phyloP scores from a whole-genome alignment of 2,329 filamentous ascomycete genomes.

The Cladophialophora immunda region DNA sequence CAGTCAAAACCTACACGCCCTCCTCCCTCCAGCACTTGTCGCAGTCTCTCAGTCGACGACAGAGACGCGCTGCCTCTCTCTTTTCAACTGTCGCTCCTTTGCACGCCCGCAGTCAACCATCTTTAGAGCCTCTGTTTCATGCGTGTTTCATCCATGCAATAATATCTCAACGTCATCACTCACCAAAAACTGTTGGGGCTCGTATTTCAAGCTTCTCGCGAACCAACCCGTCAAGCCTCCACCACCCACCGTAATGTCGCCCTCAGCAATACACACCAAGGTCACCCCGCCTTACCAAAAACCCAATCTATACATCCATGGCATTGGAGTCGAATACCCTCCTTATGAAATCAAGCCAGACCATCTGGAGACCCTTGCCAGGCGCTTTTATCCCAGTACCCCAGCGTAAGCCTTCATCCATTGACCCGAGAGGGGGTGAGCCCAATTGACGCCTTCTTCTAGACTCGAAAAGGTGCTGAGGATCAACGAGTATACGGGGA shows the following conservation, averaged over 20 bases:
- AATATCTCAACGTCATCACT: conserved; percentile 23
- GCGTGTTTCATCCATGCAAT: conserved; percentile 29
- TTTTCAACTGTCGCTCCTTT: conserved; percentile 20
- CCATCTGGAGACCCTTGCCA: conserved; percentile 62
- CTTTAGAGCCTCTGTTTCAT: conserved; percentile 23
- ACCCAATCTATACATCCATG: conserved; percentile 63
- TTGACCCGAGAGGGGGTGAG: not conserved
- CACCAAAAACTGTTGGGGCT: conserved; percentile 27
- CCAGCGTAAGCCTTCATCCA: conserved; percentile 61
- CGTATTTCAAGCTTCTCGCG: conserved; percentile 5
- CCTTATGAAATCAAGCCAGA: conserved; percentile 62
- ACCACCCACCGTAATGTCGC: conserved; percentile 40
- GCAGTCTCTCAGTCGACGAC: not conserved
- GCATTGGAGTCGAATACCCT: conserved; percentile 68
- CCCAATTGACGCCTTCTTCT: conserved; percentile 12
- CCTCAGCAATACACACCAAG: conserved; percentile 38
- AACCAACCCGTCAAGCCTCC: conserved; percentile 8
- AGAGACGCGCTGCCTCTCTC: conserved; percentile 7
- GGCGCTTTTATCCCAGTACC: conserved; percentile 67
- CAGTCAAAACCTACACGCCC: not conserved
- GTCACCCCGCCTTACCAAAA: conserved; percentile 48
- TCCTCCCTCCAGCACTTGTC: not conserved
- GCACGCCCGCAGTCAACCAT: conserved; percentile 4
- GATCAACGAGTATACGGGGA: conserved; percentile 72
- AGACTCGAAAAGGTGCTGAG: conserved; percentile 70